These are phyloP conservation scores for Xylaria cubensis DNA, from an alignment of 495 filamentous ascomycete species.

Conservation along the genomic window DNA sequence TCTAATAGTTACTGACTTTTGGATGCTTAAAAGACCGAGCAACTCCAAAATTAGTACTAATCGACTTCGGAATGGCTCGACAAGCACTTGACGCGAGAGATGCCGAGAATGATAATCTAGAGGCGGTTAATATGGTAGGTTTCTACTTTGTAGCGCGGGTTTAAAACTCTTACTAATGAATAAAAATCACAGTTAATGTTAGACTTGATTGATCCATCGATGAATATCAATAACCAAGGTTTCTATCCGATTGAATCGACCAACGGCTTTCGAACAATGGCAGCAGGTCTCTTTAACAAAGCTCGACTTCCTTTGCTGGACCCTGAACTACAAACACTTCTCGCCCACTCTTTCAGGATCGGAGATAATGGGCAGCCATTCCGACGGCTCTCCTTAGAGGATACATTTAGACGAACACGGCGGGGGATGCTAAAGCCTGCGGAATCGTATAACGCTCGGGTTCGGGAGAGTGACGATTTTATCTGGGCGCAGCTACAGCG, in stretches of 20 bases:
- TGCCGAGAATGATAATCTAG: slow-evolving; percentile 6
- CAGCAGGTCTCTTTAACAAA: neutral
- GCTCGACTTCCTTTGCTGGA: neutral
- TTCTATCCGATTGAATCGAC: neutral
- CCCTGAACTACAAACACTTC: slow-evolving; percentile 11
- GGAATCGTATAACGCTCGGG: neutral
- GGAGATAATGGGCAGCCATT: neutral
- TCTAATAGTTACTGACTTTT: neutral
- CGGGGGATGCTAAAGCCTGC: slow-evolving; percentile 12
- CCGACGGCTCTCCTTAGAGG: neutral
- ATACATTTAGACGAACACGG: slow-evolving; percentile 10
- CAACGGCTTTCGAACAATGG: slow-evolving; percentile 1
- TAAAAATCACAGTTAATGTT: slow-evolving; percentile 6
- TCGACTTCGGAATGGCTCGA: slow-evolving; percentile 8
- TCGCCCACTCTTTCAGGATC: slow-evolving; percentile 10
- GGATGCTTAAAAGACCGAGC: slow-evolving; percentile 8
- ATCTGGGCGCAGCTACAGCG: neutral
- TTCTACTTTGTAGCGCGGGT: neutral
- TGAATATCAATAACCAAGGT: neutral
- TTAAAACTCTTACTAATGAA: neutral
- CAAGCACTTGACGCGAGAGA: neutral
- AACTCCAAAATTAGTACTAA: slow-evolving; percentile 8
- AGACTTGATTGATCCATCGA: slow-evolving; percentile 8
- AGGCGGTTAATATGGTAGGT: neutral
- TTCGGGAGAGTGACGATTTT: slow-evolving; percentile 6